Evolutionary conservation across 1,139 yeast genomes (phyloP).

Genomic region (Protomyces macrosporus): DNA sequence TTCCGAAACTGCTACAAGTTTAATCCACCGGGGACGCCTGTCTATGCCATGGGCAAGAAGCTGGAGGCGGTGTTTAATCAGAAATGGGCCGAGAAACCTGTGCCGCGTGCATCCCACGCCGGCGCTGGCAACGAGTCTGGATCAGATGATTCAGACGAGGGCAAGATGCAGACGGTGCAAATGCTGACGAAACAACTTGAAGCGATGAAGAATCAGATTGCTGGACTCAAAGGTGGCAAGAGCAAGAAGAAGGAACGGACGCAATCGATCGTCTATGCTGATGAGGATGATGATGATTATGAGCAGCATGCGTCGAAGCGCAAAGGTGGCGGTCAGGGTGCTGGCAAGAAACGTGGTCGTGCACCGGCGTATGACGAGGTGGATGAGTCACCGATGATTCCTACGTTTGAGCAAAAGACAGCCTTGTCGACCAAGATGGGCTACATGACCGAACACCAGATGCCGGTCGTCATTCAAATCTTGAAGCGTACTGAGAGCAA

Average conservation of each 20-base stretch:
- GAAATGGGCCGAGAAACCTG: constrained; percentile 87
- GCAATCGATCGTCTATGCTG: constrained; percentile 26
- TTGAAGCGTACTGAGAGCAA: constrained; percentile 86
- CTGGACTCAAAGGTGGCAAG: constrained; percentile 38
- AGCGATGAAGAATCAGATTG: constrained; percentile 62
- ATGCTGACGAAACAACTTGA: constrained; percentile 83
- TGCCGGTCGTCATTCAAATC: constrained; percentile 76
- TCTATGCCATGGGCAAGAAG: constrained; percentile 89
- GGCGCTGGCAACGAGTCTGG: constrained; percentile 48
- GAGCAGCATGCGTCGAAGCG: constrained; percentile 26
- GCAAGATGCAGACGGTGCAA: constrained; percentile 60
- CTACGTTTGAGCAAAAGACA: constrained; percentile 92
- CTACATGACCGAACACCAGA: constrained; percentile 65
- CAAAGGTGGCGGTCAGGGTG: constrained; percentile 17
- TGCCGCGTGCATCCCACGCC: constrained; percentile 50
- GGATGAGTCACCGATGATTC: constrained; percentile 31
- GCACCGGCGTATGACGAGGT: constrained; percentile 11
- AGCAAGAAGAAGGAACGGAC: constrained; percentile 34
- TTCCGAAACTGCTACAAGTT: constrained; percentile 84
- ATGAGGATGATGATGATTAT: constrained; percentile 30
- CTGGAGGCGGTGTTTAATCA: constrained; percentile 79
- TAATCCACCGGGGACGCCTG: constrained; percentile 95
- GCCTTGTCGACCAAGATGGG: constrained; percentile 84
- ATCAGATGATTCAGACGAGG: constrained; percentile 56
- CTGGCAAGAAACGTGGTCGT: background rate